phyloP scores from a whole-genome alignment of 2,329 filamentous ascomycete genomes.

The Phyllosticta ampelicida region DNA sequence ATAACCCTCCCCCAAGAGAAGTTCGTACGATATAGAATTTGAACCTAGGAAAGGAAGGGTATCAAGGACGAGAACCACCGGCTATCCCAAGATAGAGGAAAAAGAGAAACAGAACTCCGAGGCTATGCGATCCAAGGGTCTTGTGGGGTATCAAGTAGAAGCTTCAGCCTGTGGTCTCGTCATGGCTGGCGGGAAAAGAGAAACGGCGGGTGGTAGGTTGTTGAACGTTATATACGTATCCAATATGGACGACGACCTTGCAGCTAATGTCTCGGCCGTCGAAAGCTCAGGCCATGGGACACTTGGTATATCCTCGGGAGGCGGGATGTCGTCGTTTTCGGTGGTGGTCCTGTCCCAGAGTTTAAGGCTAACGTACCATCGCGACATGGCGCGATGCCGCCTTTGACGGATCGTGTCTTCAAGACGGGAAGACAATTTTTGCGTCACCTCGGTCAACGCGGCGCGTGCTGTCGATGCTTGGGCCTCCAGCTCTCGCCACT shows the following conservation, averaged over 20 bases:
- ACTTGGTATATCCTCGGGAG: neutral
- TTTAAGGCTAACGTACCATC: constrained; percentile 5
- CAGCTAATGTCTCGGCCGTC: constrained; percentile 1
- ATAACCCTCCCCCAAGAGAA: neutral
- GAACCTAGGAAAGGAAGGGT: constrained; percentile 5
- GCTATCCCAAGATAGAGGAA: constrained; percentile 1
- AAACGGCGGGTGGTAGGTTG: constrained; percentile 7
- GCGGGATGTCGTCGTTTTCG: constrained; percentile 1
- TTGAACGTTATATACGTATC: constrained; percentile 8
- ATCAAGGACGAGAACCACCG: constrained; percentile 4
- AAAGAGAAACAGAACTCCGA: constrained; percentile 5
- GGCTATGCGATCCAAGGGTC: constrained; percentile 9
- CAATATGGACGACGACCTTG: constrained; percentile 5
- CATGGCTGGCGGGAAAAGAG: neutral
- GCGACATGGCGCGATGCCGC: constrained; percentile 3
- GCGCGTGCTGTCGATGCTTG: neutral
- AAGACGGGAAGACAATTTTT: neutral
- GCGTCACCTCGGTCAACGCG: neutral
- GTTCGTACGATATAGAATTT: neutral
- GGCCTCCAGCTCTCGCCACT: neutral
- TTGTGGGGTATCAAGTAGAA: constrained; percentile 5
- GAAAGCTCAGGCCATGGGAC: constrained; percentile 3
- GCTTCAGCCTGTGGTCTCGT: neutral
- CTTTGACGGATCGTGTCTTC: neutral
- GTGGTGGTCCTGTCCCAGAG: constrained; percentile 3